Conservation (phyloP, 1,139 yeast genomes). For the Kodamaea arcana region DNA sequence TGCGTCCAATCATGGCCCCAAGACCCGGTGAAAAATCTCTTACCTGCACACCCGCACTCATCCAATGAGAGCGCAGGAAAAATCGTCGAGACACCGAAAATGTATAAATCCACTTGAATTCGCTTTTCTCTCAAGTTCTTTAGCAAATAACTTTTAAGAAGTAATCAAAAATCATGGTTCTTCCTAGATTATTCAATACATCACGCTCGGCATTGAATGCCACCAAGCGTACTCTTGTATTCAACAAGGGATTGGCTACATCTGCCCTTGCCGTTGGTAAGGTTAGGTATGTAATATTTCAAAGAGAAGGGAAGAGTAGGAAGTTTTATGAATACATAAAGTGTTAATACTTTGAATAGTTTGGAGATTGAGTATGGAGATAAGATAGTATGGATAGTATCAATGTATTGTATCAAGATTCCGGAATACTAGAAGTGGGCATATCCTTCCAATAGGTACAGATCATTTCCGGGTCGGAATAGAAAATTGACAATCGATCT, state of each 20-base stretch:
- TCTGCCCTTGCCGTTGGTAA: conserved; percentile 83
- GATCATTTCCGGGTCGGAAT: neutral
- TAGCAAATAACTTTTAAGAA: conserved; percentile 10
- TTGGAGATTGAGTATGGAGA: no score
- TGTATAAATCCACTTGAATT: neutral
- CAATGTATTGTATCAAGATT: no score
- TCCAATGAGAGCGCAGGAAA: neutral
- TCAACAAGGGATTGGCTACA: conserved; percentile 82
- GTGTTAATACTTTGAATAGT: no score
- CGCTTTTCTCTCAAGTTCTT: conserved; percentile 3
- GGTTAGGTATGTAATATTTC: conserved; percentile 72
- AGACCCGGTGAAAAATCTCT: neutral
- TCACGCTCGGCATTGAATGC: conserved; percentile 89
- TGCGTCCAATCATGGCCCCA: no score
- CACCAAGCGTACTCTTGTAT: conserved; percentile 76
- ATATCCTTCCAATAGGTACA: no score
- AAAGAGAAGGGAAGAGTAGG: no score
- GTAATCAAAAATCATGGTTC: conserved; percentile 45
- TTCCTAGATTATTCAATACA: conserved; percentile 90
- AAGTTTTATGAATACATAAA: no score
- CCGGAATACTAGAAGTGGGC: no score
- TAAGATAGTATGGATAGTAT: no score
- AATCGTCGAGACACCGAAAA: neutral
- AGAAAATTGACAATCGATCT: neutral
- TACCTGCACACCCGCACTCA: neutral